Percentiles rank a stretch among this genome's conserved stretches.
phyloP scores from a whole-genome alignment of 441 rosid species.

The Theobroma grandiflorum region DNA sequence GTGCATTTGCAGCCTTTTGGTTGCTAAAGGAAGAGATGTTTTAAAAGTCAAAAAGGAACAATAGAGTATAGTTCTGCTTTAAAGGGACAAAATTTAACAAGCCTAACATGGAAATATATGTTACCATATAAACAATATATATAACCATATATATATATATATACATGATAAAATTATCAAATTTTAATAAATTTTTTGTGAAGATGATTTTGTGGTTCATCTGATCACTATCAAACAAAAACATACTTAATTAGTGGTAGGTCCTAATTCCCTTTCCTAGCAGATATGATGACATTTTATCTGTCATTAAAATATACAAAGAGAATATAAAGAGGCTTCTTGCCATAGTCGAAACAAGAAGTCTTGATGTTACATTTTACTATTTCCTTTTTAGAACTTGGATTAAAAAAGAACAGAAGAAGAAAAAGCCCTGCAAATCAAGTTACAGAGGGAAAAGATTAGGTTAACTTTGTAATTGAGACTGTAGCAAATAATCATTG shows the following conservation, averaged over 20 bases:
- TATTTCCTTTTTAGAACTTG: not conserved
- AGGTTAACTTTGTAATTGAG: not conserved
- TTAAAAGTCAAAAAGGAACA: not conserved
- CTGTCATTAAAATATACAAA: not conserved
- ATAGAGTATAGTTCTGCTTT: conserved; percentile 8
- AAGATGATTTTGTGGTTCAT: not conserved
- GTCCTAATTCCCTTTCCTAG: conserved; percentile 17
- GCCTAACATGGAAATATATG: not conserved
- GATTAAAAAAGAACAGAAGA: not conserved
- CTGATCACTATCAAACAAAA: not conserved
- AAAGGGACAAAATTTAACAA: not conserved
- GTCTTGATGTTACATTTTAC: not conserved
- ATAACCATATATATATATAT: not conserved
- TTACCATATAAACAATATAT: not conserved
- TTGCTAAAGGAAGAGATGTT: not conserved
- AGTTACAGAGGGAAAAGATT: not conserved
- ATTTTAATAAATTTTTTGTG: not conserved
- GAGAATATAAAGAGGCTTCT: conserved; percentile 3
- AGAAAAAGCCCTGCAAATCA: not conserved
- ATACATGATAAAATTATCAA: not conserved
- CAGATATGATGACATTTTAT: conserved; percentile 14
- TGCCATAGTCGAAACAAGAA: not conserved
- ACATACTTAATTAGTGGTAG: conserved; percentile 10
- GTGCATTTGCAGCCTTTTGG: not conserved
- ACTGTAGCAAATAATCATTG: not conserved